Base-by-base conservation (phyloP, 306 rosid species). In the Hippophae tibetana region DNA sequence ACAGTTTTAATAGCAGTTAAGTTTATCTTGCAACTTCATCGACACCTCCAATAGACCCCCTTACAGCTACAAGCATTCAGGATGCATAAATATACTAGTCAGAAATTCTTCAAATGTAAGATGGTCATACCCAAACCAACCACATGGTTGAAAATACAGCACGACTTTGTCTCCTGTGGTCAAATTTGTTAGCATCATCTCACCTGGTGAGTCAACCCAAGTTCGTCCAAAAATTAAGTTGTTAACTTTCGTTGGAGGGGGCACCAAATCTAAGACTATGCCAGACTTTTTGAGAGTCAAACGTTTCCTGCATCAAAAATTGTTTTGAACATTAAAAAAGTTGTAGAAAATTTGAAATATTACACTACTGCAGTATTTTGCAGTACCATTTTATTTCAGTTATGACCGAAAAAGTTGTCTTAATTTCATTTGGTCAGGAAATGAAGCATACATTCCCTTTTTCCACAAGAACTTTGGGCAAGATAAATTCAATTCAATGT, bases 181-280 rank as follows among this genome's bases (percentile, higher is more conserved):
- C 71, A 80, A 69, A 81, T 87, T 90, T 4, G 87, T 79, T 89
- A 90, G 82, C 64, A 87, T 67, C 92, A 90, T 87, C 72, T 87
- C 96, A 70, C 96, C 97, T 7, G 94, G 90, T 48, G 96, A 87
- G 74, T 90, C 97, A 65, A 85, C 78, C 97, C 96, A 90, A 7
- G 97, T 90, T 55, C 90, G 85, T 61, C 97, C 97, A 64, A 87
- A 87, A 67, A 90, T 90, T 63, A 90, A 72, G 76, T 90, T 90
- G 79, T 87, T 87, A 62, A 87, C 89, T 83, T 90, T 90, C 57
- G 97, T 87, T 54, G 84, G 96, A 56, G 96, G 96, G 23, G 96
- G 97, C 64, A 87, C 95, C 80, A 90, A 70, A 68, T 90, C 95
- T 74, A 90, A 76, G 58, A 79, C 75, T 10, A 81, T 95, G 66